Conservation (phyloP, 768 basidiomycete species). For the Mycena kentingensis region DNA sequence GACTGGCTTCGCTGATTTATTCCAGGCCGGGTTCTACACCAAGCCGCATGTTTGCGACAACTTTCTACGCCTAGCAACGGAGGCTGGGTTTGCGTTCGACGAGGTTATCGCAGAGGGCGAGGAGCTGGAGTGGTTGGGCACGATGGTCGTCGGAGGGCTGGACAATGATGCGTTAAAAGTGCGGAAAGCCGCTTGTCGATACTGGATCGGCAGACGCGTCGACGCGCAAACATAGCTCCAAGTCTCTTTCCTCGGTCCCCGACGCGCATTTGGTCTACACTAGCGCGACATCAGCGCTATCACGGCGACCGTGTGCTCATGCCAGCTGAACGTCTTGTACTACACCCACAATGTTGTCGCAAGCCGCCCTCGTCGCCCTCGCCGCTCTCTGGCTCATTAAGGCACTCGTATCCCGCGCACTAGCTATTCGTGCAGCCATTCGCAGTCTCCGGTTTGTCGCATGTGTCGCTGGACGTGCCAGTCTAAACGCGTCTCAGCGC, state of each 20-base stretch:
- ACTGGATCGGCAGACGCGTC: constrained; percentile 63
- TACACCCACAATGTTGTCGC: too few relatives aligned
- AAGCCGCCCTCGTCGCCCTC: background rate
- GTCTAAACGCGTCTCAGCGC: background rate
- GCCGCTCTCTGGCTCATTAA: background rate
- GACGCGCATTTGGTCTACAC: too few relatives aligned
- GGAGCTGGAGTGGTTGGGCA: constrained; percentile 50
- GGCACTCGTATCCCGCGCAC: background rate
- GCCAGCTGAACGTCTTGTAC: too few relatives aligned
- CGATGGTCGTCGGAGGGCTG: constrained; percentile 46
- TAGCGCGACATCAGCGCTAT: background rate
- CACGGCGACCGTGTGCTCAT: too few relatives aligned
- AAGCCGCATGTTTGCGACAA: constrained; percentile 48
- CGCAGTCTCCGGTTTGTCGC: background rate
- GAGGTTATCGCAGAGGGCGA: constrained; percentile 37
- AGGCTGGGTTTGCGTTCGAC: constrained; percentile 48
- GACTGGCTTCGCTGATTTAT: background rate
- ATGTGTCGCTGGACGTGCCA: background rate
- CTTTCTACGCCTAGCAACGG: constrained; percentile 47
- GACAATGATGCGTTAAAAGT: constrained; percentile 47
- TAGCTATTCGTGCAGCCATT: background rate
- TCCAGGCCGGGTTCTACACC: constrained; percentile 65
- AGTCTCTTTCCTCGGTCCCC: too few relatives aligned
- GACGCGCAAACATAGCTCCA: background rate
- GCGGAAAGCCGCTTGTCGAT: constrained; percentile 61